Evolutionary conservation across 768 basidiomycete genomes (phyloP), one percentile per base, ranked within the genome.

Genomic region (Phaeolepiota aurea): DNA sequence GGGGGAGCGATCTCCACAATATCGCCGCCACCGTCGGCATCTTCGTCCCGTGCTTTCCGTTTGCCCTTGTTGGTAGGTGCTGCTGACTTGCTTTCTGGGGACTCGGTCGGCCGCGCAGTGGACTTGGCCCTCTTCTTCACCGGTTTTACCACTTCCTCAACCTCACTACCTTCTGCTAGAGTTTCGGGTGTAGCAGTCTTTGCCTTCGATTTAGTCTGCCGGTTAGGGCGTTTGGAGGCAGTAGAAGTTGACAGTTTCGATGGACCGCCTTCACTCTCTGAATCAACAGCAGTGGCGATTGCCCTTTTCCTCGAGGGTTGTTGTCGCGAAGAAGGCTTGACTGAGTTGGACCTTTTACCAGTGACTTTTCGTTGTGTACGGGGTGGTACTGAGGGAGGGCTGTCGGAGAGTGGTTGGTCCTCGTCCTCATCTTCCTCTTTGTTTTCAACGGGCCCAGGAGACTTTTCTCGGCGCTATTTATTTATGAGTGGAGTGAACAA

Each of bases 71-170:
- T 38, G 3, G 41, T 21, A 28, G 25, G 25, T 28, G 7, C n/a
- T 7, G n/a, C 7, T 7, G 25, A 7, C 7, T n/a, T 28, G 25
- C 7, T n/a, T 28, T 28, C 25, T n/a, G n/a, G 7, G 25, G n/a
- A 7, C 25, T 42, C 52, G 16, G 32, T 36, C 10, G 45, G 47
- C 43, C 50, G 52, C 0, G 51, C 50, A 47, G 62, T 65, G 7
- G 53, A 56, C 45, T 66, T 66, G 12, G 51, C 53, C 38, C 61
- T 64, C 16, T 49, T 42, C 19, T 51, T 59, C 18, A 30, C 32
- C 19, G 32, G 33, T 9, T n/a, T 35, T 31, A 31, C 14, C 20
- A 40, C 22, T 19, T 46, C 46, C 2, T 37, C 38, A 4, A 49
- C 33, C 32, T 52, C 53, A n/a, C n/a, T n/a, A n/a, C n/a, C n/a